These are phyloP conservation scores for Irpex sp. DNA, from an alignment of 1,284 basidiomycete species.

Conservation along the genomic window DNA sequence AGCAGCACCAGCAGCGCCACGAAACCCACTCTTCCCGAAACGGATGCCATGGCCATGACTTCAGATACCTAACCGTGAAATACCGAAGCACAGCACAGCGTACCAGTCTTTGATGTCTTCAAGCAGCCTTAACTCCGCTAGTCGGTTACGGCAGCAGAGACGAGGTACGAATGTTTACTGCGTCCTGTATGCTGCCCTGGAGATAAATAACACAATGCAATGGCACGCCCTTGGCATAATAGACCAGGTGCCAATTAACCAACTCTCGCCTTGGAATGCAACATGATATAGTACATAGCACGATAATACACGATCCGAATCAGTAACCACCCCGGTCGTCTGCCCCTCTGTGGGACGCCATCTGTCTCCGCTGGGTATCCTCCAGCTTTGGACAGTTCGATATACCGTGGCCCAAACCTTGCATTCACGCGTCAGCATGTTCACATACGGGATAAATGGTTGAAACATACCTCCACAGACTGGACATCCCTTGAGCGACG, in stretches of 20 bases:
- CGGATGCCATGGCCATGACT: not conserved
- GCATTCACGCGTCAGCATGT: slow-evolving; percentile 4
- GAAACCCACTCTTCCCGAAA: not conserved
- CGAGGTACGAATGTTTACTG: not conserved
- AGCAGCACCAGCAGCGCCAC: not conserved
- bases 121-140: not conserved
- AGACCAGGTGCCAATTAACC: too few relatives aligned
- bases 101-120: not conserved
- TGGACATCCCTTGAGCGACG: slow-evolving; percentile 82
- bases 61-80: not conserved
- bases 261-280: not conserved
- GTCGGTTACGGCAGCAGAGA: not conserved
- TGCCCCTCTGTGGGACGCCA: slow-evolving; percentile 76
- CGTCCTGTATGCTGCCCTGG: too few relatives aligned
- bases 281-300: not conserved
- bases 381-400: slow-evolving; percentile 96
- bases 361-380: slow-evolving; percentile 84
- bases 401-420: slow-evolving; percentile 90
- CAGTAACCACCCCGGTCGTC: slow-evolving; percentile 63
- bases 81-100: not conserved
- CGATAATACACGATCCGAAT: slow-evolving; percentile 22
- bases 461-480: slow-evolving; percentile 83
- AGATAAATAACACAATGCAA: too few relatives aligned
- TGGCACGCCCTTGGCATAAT: too few relatives aligned
- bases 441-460: slow-evolving; percentile 1